Evolutionary conservation across 768 basidiomycete genomes (phyloP).

Genomic region (Mycena olivaceomarginata): DNA sequence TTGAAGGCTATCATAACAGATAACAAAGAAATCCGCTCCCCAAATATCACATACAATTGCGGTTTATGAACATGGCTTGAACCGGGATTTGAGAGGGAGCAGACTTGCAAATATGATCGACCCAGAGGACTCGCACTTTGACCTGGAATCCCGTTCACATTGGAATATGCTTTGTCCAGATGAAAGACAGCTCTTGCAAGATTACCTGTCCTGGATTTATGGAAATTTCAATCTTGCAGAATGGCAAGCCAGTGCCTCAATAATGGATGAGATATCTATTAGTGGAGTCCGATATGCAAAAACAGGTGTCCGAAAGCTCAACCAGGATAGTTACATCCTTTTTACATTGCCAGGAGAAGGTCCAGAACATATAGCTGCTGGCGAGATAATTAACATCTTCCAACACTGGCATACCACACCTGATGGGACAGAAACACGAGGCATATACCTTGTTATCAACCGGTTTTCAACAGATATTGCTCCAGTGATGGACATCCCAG

Average conservation of each 20-base stretch:
- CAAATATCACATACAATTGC: not conserved
- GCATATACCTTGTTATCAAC: not conserved
- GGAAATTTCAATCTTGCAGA: not conserved
- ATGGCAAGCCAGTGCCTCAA: conserved; percentile 12
- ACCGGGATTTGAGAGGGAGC: conserved; percentile 7
- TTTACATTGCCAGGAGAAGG: not conserved
- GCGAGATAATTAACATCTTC: not conserved
- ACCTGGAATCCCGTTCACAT: not conserved
- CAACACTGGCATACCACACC: not conserved
- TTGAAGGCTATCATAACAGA: conserved; percentile 17
- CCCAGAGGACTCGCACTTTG: conserved; percentile 15
- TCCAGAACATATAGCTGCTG: not conserved
- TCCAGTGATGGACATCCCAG: not conserved
- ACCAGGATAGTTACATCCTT: conserved; percentile 15
- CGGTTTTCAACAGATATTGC: not conserved
- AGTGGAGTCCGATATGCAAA: conserved; percentile 2
- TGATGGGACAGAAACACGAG: not conserved
- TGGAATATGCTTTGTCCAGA: not conserved
- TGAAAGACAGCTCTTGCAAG: not conserved
- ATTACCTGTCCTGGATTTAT: not conserved
- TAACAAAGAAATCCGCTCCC: not conserved
- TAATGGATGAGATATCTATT: conserved; percentile 15
- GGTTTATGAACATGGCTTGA: conserved; percentile 6
- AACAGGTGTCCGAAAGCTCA: not conserved
- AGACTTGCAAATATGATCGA: conserved; percentile 12